Evolutionary conservation across 2,329 filamentous ascomycete genomes (phyloP).

Genomic region (Fonsecaea pedrosoi): DNA sequence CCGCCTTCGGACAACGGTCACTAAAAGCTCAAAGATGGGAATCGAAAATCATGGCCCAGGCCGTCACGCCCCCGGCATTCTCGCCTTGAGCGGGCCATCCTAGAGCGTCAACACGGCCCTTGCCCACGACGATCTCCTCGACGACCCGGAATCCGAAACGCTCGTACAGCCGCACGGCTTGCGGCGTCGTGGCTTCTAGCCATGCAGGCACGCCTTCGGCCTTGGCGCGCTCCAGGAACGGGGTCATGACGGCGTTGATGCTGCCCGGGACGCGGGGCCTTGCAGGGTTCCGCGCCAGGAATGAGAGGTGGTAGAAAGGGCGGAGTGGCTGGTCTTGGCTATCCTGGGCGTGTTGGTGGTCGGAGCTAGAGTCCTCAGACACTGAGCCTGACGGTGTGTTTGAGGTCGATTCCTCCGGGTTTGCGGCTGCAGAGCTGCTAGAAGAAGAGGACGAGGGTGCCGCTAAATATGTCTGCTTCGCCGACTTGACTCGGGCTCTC

Average conservation of each 20-base stretch:
- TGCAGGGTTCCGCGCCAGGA: conserved; percentile 36
- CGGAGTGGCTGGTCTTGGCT: conserved; percentile 20
- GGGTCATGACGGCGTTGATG: conserved; percentile 36
- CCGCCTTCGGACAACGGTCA: not conserved
- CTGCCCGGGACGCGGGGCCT: conserved; percentile 29
- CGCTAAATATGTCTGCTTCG: conserved; percentile 33
- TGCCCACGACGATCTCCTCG: conserved; percentile 32
- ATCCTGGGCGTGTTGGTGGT: conserved; percentile 13
- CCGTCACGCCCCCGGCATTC: conserved; percentile 29
- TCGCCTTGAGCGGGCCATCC: conserved; percentile 32
- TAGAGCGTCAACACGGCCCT: conserved; percentile 28
- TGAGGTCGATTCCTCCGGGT: not conserved
- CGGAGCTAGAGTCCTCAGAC: conserved; percentile 20
- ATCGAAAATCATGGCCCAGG: conserved; percentile 35
- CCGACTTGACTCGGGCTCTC: conserved; percentile 28
- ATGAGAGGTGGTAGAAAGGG: conserved; percentile 37
- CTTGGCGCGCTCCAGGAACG: conserved; percentile 35
- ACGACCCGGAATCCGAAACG: conserved; percentile 37
- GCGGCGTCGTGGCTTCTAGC: conserved; percentile 36
- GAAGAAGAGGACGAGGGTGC: not conserved
- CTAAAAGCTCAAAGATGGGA: conserved; percentile 19
- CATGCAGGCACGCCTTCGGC: conserved; percentile 36
- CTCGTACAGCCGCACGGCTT: conserved; percentile 35
- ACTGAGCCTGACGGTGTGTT: conserved; percentile 5
- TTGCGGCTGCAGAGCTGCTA: conserved; percentile 7